Percentiles rank a stretch among this genome's conserved stretches.
Conservation (phyloP, 805 yeast species). For the Metschnikowia henanensis region DNA sequence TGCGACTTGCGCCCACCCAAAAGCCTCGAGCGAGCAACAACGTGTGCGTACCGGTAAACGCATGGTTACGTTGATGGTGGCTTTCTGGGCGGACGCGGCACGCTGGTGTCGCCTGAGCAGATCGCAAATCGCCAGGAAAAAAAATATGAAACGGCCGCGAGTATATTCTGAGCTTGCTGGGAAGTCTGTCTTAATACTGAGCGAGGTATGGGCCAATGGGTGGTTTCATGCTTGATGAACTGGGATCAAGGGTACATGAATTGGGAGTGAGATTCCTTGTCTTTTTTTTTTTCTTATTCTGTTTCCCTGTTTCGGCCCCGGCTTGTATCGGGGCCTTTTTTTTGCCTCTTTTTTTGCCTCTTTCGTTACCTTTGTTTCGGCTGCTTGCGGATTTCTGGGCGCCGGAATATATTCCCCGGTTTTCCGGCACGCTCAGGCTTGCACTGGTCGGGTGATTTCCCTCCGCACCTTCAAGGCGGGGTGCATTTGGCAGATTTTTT, state of each 20-base stretch:
- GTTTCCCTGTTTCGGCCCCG: not conserved
- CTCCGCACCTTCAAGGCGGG: slow-evolving; percentile 16
- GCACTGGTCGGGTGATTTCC: slow-evolving; percentile 14
- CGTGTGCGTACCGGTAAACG: slow-evolving; percentile 11
- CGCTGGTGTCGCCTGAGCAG: not conserved
- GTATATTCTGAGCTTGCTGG: too few species aligned
- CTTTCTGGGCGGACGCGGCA: not conserved
- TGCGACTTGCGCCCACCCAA: slow-evolving; percentile 6
- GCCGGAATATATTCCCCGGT: not conserved
- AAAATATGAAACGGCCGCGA: not conserved
- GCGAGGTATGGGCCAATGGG: too few species aligned
- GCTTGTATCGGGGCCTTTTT: too few species aligned
- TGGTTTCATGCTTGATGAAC: too few species aligned
- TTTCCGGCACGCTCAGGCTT: slow-evolving; percentile 1
- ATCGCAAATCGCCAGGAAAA: not conserved
- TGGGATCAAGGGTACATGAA: too few species aligned
- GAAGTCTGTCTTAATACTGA: too few species aligned
- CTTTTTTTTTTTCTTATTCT: not conserved
- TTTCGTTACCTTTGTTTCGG: not conserved
- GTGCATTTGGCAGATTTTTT: slow-evolving; percentile 5
- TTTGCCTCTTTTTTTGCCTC: too few species aligned
- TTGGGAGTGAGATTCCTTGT: not conserved
- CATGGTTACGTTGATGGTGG: too few species aligned
- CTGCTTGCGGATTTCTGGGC: not conserved
- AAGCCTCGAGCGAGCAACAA: slow-evolving; percentile 4